A percentile compares a stretch with the other conserved stretches of the same genome.
Evolutionary conservation across 2,329 filamentous ascomycete genomes (phyloP).

Genomic region (Fusarium sambucinum): DNA sequence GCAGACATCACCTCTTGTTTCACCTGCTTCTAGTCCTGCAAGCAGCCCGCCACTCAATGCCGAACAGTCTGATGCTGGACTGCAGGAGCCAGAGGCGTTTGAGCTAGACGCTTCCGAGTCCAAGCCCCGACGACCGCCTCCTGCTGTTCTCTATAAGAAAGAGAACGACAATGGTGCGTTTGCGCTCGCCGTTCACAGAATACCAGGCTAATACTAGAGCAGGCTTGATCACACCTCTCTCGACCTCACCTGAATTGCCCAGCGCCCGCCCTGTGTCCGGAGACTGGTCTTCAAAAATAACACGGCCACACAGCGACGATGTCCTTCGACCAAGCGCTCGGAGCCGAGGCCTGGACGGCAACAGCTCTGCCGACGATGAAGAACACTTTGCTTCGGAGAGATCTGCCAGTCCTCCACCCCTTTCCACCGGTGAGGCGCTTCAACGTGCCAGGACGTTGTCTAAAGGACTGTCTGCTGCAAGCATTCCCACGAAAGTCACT

Average conservation of each 20-base stretch:
- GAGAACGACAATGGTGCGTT: constrained; percentile 50
- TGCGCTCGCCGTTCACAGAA: background rate
- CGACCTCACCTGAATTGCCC: constrained; percentile 64
- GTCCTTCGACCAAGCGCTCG: constrained; percentile 63
- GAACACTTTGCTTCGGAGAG: constrained; percentile 62
- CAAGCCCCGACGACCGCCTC: constrained; percentile 59
- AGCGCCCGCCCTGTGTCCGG: constrained; percentile 61
- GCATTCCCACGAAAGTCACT: constrained; percentile 93
- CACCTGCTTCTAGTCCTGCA: constrained; percentile 88
- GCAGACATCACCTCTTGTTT: constrained; percentile 94
- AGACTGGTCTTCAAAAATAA: constrained; percentile 62
- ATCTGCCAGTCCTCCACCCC: constrained; percentile 81
- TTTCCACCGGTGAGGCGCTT: constrained; percentile 80
- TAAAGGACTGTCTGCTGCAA: constrained; percentile 86
- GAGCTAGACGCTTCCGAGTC: constrained; percentile 67
- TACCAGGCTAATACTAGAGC: constrained; percentile 10
- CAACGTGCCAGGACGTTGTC: constrained; percentile 87
- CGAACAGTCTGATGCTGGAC: constrained; percentile 49
- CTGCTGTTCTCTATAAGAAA: constrained; percentile 55
- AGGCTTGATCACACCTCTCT: constrained; percentile 65
- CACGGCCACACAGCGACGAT: constrained; percentile 67
- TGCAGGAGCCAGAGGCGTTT: constrained; percentile 78
- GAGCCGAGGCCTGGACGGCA: constrained; percentile 52
- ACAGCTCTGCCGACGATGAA: constrained; percentile 55
- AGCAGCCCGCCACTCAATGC: constrained; percentile 77